Conservation (phyloP, 805 yeast species). For the Tetrapisispora namnaoensis region DNA sequence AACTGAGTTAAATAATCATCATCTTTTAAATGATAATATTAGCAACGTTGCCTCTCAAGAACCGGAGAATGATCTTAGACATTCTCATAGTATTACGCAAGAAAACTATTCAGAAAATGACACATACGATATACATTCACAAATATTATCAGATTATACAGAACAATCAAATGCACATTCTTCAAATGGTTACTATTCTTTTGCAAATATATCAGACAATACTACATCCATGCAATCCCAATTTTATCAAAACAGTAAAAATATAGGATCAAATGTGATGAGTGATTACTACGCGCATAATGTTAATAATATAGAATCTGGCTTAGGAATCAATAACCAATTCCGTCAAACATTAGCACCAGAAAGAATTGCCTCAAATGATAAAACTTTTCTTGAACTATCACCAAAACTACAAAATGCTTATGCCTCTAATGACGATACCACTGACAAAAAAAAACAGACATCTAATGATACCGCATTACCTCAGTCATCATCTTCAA, state of each 20-base stretch:
- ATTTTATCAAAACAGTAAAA: neutral
- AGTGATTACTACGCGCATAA: neutral
- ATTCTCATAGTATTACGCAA: neutral
- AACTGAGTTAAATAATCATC: constrained; percentile 22
- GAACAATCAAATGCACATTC: constrained; percentile 14
- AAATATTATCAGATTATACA: constrained; percentile 25
- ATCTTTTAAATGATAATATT: constrained; percentile 16
- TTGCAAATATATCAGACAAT: constrained; percentile 32
- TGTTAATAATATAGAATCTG: neutral
- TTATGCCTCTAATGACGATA: neutral
- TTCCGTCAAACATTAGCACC: constrained; percentile 17
- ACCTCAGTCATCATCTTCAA: constrained; percentile 9
- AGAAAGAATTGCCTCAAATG: constrained; percentile 2
- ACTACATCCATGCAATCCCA: constrained; percentile 18
- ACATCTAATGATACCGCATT: neutral
- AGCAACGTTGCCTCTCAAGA: neutral
- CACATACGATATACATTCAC: constrained; percentile 21
- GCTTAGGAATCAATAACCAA: neutral
- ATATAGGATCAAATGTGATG: neutral
- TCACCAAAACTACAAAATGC: neutral
- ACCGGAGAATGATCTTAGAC: neutral
- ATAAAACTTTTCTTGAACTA: neutral
- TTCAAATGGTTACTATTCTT: constrained; percentile 28
- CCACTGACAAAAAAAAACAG: neutral
- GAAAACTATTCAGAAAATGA: neutral